Conservation (phyloP, 768 basidiomycete species). For the Suillus subalutaceus region DNA sequence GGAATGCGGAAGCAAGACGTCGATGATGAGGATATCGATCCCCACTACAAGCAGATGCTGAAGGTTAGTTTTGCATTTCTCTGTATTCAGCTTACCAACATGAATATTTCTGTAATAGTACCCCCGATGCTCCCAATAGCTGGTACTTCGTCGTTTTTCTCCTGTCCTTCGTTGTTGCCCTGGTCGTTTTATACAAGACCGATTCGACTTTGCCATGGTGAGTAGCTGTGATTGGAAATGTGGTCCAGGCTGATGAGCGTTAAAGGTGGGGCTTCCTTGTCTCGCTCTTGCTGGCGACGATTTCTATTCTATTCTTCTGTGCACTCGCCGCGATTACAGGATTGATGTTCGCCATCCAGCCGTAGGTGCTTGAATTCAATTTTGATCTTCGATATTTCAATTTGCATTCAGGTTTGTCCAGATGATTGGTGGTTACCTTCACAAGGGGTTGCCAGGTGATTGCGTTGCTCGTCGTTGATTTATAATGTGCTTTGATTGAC, state of each 20-base stretch:
- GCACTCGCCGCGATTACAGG: conserved; percentile 50
- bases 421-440: conserved; percentile 42
- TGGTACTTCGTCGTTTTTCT: conserved; percentile 28
- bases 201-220: conserved; percentile 53
- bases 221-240: conserved; percentile 8
- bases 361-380: conserved; percentile 16
- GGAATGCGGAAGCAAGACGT: conserved; percentile 38
- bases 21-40: conserved; percentile 40
- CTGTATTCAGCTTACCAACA: not conserved
- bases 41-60: conserved; percentile 55
- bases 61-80: conserved; percentile 35
- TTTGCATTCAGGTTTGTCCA: conserved; percentile 42
- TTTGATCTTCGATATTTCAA: not conserved
- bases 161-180: not conserved
- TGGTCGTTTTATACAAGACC: conserved; percentile 34
- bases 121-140: conserved; percentile 24
- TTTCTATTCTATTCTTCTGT: conserved; percentile 52
- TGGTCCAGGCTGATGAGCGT: not conserved
- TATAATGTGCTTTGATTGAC: not conserved
- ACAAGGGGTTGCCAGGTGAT: conserved; percentile 28
- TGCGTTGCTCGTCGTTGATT: not conserved
- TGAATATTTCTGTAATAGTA: conserved; percentile 16
- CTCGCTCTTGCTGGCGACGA: conserved; percentile 42
- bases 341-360: conserved; percentile 46
- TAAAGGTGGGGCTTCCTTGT: conserved; percentile 52